These are phyloP conservation scores for Aspergillaceae sp. DNA, from an alignment of 2,329 filamentous ascomycete species.

Conservation along the genomic window DNA sequence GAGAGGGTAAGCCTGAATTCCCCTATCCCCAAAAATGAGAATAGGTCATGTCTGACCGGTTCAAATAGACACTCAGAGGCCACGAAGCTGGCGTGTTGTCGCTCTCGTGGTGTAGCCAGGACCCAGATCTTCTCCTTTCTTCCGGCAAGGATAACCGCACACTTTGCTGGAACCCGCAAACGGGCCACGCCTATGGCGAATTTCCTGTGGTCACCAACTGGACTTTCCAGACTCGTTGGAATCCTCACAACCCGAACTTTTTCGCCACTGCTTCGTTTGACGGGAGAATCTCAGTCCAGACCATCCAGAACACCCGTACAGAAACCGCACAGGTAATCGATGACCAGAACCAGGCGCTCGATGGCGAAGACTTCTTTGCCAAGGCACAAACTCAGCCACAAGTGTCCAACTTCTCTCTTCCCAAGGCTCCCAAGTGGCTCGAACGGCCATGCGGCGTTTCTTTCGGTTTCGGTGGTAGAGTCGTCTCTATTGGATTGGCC, in stretches of 20 bases:
- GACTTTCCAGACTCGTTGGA: slow-evolving; percentile 93
- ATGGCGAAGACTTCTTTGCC: slow-evolving; percentile 94
- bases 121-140: slow-evolving; percentile 79
- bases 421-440: slow-evolving; percentile 82
- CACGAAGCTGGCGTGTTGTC: slow-evolving; percentile 92
- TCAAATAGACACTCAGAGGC: slow-evolving; percentile 62
- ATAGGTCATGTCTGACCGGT: slow-evolving; percentile 8
- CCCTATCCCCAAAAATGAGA: not conserved
- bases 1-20: slow-evolving; percentile 46
- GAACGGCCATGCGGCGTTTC: slow-evolving; percentile 76
- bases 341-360: slow-evolving; percentile 60
- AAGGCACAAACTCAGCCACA: slow-evolving; percentile 89
- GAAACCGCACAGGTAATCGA: slow-evolving; percentile 53
- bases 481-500: slow-evolving; percentile 61
- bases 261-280: slow-evolving; percentile 95
- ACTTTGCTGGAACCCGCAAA: slow-evolving; percentile 92
- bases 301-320: slow-evolving; percentile 84
- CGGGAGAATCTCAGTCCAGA: slow-evolving; percentile 89
- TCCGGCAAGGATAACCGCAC: slow-evolving; percentile 96
- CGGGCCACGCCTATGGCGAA: slow-evolving; percentile 77
- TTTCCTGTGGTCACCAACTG: slow-evolving; percentile 98
- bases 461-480: slow-evolving; percentile 91
- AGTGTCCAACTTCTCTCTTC: slow-evolving; percentile 76
- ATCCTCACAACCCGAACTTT: slow-evolving; percentile 83
- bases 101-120: slow-evolving; percentile 89